Percentiles rank a stretch among this genome's conserved stretches.
phyloP scores from a whole-genome alignment of 2,329 filamentous ascomycete species.

The Xylaria sp. region DNA sequence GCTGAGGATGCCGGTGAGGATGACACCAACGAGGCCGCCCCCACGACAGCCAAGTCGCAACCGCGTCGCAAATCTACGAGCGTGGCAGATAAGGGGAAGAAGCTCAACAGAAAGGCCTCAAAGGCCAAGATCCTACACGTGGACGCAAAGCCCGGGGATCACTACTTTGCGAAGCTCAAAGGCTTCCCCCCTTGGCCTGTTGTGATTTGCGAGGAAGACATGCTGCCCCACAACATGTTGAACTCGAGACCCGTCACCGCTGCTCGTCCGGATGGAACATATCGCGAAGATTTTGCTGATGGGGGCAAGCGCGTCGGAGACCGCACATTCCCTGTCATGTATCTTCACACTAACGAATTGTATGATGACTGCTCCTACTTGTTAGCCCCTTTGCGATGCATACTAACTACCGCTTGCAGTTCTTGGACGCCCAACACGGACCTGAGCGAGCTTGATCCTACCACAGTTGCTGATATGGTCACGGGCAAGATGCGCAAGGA shows the following conservation, averaged over 20 bases:
- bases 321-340: constrained; percentile 94
- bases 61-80: constrained; percentile 78
- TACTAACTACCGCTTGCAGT: constrained; percentile 60
- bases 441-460: constrained; percentile 79
- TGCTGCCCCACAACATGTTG: constrained; percentile 84
- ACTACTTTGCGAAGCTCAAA: constrained; percentile 93
- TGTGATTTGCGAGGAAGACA: constrained; percentile 92
- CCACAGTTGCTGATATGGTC: constrained; percentile 74
- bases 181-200: constrained; percentile 95
- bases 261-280: constrained; percentile 82
- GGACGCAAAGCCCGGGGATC: constrained; percentile 88
- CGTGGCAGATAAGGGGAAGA: constrained; percentile 77
- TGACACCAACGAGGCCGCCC: constrained; percentile 32
- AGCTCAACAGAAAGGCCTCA: constrained; percentile 87
- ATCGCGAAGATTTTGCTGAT: constrained; percentile 86
- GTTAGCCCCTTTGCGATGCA: background rate
- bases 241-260: constrained; percentile 86
- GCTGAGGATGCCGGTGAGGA: constrained; percentile 31
- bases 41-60: constrained; percentile 53
- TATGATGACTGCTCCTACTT: constrained; percentile 63
- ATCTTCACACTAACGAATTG: constrained; percentile 96
- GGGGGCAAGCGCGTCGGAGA: constrained; percentile 87
- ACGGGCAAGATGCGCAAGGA: constrained; percentile 84
- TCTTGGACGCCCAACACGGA: constrained; percentile 91
- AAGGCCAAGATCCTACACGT: constrained; percentile 76